Conservation (phyloP, 2,329 filamentous ascomycete species). For the Cladorrhinum sp. region DNA sequence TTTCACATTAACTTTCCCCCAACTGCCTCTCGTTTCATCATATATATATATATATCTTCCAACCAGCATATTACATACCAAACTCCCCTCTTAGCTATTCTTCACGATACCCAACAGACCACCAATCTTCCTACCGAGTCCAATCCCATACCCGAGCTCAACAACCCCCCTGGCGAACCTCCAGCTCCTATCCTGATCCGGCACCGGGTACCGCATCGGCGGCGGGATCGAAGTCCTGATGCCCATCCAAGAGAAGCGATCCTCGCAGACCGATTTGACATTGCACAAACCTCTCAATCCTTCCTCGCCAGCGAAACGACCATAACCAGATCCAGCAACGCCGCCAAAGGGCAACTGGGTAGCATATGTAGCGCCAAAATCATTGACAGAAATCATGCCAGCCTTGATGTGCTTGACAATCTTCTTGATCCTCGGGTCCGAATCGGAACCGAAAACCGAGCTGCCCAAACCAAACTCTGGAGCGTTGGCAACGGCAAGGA, state of each 20-base stretch:
- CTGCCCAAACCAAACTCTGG: slow-evolving; percentile 84
- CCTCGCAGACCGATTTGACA: slow-evolving; percentile 78
- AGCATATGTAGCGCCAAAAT: slow-evolving; percentile 91
- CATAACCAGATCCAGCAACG: slow-evolving; percentile 84
- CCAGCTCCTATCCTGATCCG: slow-evolving; percentile 61
- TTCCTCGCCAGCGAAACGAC: slow-evolving; percentile 87
- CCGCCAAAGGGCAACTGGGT: slow-evolving; percentile 94
- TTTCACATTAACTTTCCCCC: not conserved
- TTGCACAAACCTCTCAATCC: slow-evolving; percentile 84
- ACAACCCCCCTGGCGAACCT: slow-evolving; percentile 60
- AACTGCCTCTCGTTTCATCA: not conserved
- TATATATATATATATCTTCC: slow-evolving; percentile 12
- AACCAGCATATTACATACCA: not conserved
- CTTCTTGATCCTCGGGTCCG: slow-evolving; percentile 55
- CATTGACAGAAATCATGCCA: slow-evolving; percentile 93
- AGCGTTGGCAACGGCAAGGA: slow-evolving; percentile 77
- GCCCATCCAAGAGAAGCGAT: slow-evolving; percentile 61
- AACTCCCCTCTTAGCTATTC: slow-evolving; percentile 24
- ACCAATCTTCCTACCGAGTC: slow-evolving; percentile 21
- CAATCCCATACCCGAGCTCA: slow-evolving; percentile 55
- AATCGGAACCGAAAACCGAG: slow-evolving; percentile 75
- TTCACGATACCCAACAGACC: slow-evolving; percentile 29
- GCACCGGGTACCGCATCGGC: slow-evolving; percentile 77
- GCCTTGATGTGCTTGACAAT: slow-evolving; percentile 69
- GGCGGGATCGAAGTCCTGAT: slow-evolving; percentile 75